A percentile compares a stretch with the other conserved stretches of the same genome.
Evolutionary conservation across 2,329 filamentous ascomycete genomes (phyloP).

Genomic region (Fusarium metavorans): DNA sequence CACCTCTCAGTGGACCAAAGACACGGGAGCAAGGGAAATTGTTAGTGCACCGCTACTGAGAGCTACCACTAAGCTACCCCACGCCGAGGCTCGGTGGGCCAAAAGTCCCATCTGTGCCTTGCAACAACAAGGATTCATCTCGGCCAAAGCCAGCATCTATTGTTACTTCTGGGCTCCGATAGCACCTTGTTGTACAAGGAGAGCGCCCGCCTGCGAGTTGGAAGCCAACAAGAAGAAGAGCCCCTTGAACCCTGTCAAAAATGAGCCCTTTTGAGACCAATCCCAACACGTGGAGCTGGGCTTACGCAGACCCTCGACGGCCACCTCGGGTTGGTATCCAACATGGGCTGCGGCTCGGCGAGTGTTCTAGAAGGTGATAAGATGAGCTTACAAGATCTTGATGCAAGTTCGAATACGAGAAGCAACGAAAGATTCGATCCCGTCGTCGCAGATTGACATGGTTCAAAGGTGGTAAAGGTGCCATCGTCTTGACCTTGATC

Average conservation of each 20-base stretch:
- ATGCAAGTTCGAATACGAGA: conserved; percentile 11
- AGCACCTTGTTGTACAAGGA: conserved; percentile 19
- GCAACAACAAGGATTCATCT: conserved; percentile 25
- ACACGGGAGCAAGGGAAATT: conserved; percentile 13
- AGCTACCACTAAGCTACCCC: not conserved
- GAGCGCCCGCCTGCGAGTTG: conserved; percentile 9
- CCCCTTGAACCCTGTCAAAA: conserved; percentile 16
- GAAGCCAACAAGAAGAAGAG: conserved; percentile 17
- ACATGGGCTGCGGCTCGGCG: not conserved
- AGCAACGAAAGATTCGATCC: not conserved
- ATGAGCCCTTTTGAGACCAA: conserved; percentile 11
- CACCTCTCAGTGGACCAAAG: not conserved
- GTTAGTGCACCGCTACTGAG: conserved; percentile 23
- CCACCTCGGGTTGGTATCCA: not conserved
- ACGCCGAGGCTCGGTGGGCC: conserved; percentile 1
- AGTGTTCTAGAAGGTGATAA: not conserved
- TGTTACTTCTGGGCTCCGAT: conserved; percentile 20
- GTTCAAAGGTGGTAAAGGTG: not conserved
- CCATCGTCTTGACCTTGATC: conserved; percentile 18
- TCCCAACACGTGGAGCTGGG: conserved; percentile 10
- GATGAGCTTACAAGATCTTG: not conserved
- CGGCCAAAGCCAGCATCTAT: conserved; percentile 10
- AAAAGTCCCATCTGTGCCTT: conserved; percentile 2
- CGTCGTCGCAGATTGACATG: conserved; percentile 1
- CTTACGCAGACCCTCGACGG: conserved; percentile 14